These are phyloP conservation scores for Leptomonas seymouri DNA, from an alignment of 208 protist species.

Conservation along the genomic window DNA sequence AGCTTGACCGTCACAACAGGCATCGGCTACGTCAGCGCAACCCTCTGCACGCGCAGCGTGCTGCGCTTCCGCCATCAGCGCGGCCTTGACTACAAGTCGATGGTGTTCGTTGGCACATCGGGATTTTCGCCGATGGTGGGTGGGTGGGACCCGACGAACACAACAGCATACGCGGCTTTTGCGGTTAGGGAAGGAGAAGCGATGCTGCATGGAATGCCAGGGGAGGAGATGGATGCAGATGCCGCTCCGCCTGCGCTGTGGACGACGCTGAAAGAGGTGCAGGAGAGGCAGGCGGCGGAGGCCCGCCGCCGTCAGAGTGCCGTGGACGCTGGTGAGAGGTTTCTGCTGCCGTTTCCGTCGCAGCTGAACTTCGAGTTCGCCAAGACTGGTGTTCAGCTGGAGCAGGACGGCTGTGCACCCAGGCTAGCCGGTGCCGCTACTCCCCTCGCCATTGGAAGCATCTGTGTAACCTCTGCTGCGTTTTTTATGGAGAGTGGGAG, in stretches of 20 bases:
- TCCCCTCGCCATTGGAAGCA: constrained; percentile 48
- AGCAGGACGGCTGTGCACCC: constrained; percentile 47
- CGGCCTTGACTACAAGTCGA: constrained; percentile 26
- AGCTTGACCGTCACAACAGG: constrained; percentile 56
- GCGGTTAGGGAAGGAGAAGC: constrained; percentile 8
- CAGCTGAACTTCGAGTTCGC: constrained; percentile 37
- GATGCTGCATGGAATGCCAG: constrained; percentile 19
- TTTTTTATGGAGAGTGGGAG: constrained; percentile 45
- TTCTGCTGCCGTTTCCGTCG: constrained; percentile 14
- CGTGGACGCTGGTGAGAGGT: neutral
- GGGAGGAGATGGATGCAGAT: neutral
- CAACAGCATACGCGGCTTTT: constrained; percentile 23
- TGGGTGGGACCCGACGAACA: constrained; percentile 60
- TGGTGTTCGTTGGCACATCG: constrained; percentile 64
- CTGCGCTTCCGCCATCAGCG: constrained; percentile 32
- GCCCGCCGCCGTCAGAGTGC: constrained; percentile 5
- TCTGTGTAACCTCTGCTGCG: constrained; percentile 54
- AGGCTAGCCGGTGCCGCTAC: constrained; percentile 10
- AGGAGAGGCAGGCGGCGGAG: constrained; percentile 15
- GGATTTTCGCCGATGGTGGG: constrained; percentile 65
- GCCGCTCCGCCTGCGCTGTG: constrained; percentile 15
- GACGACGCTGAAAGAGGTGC: constrained; percentile 25
- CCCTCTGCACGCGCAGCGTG: constrained; percentile 46
- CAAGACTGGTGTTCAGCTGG: constrained; percentile 28
- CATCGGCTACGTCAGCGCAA: constrained; percentile 53